Base-by-base conservation (phyloP, 2,329 filamentous ascomycete species). In the Trichoderma sp. region DNA sequence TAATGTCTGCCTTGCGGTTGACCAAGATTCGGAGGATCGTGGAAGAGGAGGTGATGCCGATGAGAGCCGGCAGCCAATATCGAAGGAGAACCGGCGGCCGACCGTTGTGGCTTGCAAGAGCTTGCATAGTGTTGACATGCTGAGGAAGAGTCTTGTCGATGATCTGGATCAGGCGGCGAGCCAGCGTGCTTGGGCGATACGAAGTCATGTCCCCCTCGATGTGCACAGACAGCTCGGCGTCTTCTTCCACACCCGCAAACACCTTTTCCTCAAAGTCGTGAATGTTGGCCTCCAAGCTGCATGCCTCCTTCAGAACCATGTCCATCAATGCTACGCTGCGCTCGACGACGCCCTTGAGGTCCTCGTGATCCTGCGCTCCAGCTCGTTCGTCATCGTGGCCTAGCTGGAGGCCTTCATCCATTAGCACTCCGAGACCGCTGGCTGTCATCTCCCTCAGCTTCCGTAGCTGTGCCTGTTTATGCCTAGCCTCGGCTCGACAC, bases 241-340 rank as follows among this genome's bases (percentile, higher is more conserved):
- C 85, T 60, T 86, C 82, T 63, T 88, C 83, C 5, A 90, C 83
- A 52, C 82, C 85, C 5, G 81, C 80, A 73, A 89, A 89, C 15
- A 89, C 85, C 66, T 81, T 85, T 71, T 89, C 86, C 73, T 90
- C 87, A 67, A 89, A 89, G 28, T 88, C 86, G 17, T 81, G 78
- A 7, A 88, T 81, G n/a, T 80, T 83, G 39, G 85, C 80, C 56
- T 91, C 87, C 47, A 90, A 76, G 24, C 84, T 80, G 54, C 86
- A 85, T 19, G 91, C 87, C 70, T 92, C 90, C 30, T 84, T 85
- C 6, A 97, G 83, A 21, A 98, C 89, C 71, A 90, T 90, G 72
- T 96, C 91, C 84, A 98, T 96, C 34, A 97, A 79, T 24, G 88
- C 87, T 51, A 97, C 89, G 70, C 90, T 96, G 64, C 89, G 87